A percentile compares a stretch with the other conserved stretches of the same genome.
Conservation (phyloP, 345 rosid genomes). For the Citrus cavaleriei region DNA sequence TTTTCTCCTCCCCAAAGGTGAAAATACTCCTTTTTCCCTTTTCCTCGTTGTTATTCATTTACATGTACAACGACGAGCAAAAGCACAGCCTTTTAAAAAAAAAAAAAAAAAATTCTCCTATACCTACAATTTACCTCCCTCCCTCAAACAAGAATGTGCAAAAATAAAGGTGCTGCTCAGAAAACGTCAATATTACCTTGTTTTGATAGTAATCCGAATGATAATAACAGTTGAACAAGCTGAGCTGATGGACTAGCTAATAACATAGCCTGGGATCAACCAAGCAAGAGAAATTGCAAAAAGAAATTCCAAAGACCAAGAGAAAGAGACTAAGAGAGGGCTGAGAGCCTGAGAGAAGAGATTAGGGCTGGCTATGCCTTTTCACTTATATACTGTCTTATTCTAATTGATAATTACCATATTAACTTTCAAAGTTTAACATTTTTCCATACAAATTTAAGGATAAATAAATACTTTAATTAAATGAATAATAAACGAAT, state of each 20-base stretch:
- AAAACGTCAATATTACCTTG: conserved; percentile 44
- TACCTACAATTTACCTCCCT: conserved; percentile 15
- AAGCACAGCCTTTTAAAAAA: conserved; percentile 2
- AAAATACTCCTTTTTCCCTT: conserved; percentile 16
- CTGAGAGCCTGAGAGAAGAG: too few relatives aligned
- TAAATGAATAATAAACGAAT: too few relatives aligned
- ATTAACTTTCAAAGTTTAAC: too few relatives aligned
- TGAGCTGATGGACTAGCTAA: conserved; percentile 64
- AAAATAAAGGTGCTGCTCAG: conserved; percentile 13
- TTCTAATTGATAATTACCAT: too few relatives aligned
- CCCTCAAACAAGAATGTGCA: conserved; percentile 24
- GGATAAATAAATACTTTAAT: too few relatives aligned
- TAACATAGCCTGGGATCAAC: too few relatives aligned
- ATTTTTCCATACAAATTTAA: too few relatives aligned
- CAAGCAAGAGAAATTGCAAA: too few relatives aligned
- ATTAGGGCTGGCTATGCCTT: too few relatives aligned
- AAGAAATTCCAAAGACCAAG: too few relatives aligned
- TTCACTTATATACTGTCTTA: too few relatives aligned
- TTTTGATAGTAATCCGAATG: conserved; percentile 57
- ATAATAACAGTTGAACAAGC: conserved; percentile 53
- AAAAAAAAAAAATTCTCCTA: background rate
- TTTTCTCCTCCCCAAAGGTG: conserved; percentile 1
- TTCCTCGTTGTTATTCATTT: background rate
- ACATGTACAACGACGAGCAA: conserved; percentile 5
- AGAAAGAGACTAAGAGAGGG: too few relatives aligned